Percentiles rank a stretch among this genome's conserved stretches.
Conservation (phyloP, 2,329 filamentous ascomycete species). For the Fusarium abutilonis region DNA sequence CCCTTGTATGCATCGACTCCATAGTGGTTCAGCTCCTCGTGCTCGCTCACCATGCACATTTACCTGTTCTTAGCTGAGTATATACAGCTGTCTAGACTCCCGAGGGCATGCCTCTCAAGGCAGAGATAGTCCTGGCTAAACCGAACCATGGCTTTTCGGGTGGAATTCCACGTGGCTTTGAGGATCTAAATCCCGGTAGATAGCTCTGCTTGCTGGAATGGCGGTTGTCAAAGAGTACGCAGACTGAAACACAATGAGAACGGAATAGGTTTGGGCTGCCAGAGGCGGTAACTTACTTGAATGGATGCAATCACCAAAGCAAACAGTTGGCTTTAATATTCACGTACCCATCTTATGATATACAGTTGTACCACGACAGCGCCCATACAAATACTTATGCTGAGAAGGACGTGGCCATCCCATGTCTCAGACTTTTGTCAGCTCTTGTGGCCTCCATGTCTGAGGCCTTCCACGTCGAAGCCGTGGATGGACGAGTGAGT, state of each 20-base stretch:
- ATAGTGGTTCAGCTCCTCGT: constrained; percentile 16
- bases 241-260: constrained; percentile 9
- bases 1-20: constrained; percentile 14
- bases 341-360: neutral
- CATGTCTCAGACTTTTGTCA: neutral
- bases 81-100: neutral
- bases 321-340: no score
- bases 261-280: neutral
- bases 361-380: neutral
- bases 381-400: neutral
- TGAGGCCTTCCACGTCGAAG: constrained; percentile 23
- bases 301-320: no score
- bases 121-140: constrained; percentile 1
- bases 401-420: neutral
- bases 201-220: constrained; percentile 19
- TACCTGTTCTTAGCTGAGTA: neutral
- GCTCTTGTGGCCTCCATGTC: neutral
- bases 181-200: constrained; percentile 7
- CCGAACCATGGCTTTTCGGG: constrained; percentile 6
- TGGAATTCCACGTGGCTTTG: constrained; percentile 25
- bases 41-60: constrained; percentile 12
- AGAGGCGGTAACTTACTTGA: no score
- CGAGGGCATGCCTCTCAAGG: neutral
- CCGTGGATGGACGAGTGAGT: neutral
- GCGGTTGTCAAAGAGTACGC: neutral